Evolutionary conservation across 345 rosid species (phyloP).

Genomic region (Noccaea bulbosa): DNA sequence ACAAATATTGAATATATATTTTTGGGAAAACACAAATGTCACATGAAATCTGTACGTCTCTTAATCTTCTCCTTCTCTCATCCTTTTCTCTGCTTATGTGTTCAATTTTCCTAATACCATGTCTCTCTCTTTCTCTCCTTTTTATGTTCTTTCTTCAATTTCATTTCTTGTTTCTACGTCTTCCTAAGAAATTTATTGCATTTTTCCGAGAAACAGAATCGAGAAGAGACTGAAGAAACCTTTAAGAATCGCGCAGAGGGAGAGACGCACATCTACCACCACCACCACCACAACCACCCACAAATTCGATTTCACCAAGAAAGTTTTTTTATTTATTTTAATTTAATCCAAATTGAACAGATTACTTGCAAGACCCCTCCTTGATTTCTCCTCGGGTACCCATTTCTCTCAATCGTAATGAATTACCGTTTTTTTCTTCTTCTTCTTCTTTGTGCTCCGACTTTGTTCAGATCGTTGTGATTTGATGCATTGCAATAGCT

Average conservation of each 20-base stretch:
- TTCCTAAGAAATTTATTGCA: slow-evolving; percentile 2
- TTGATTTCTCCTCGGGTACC: slow-evolving; percentile 32
- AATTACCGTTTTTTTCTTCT: neutral
- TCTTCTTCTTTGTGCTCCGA: too few species aligned
- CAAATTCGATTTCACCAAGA: neutral
- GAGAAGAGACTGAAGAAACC: slow-evolving; percentile 22
- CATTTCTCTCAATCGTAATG: slow-evolving; percentile 11
- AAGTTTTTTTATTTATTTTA: neutral
- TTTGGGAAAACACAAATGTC: slow-evolving; percentile 23
- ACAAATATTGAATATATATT: neutral
- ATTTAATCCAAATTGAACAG: neutral
- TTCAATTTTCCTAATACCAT: slow-evolving; percentile 10
- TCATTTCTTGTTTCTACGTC: slow-evolving; percentile 2
- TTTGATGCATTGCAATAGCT: slow-evolving; percentile 26
- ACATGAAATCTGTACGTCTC: slow-evolving; percentile 43
- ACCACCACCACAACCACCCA: slow-evolving; percentile 16
- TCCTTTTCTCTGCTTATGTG: slow-evolving; percentile 21
- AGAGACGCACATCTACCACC: slow-evolving; percentile 10
- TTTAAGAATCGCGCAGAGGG: slow-evolving; percentile 16
- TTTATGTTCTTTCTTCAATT: slow-evolving; percentile 3
- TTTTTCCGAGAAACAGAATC: slow-evolving; percentile 9
- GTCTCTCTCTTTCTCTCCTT: neutral
- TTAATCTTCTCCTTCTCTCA: slow-evolving; percentile 33
- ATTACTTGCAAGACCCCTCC: slow-evolving; percentile 6
- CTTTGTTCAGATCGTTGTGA: slow-evolving; percentile 25